A percentile compares a stretch with the other conserved stretches of the same genome.
These are phyloP conservation scores for Eimeria brunetti DNA, from an alignment of 169 alveolate genomes.

Conservation along the genomic window DNA sequence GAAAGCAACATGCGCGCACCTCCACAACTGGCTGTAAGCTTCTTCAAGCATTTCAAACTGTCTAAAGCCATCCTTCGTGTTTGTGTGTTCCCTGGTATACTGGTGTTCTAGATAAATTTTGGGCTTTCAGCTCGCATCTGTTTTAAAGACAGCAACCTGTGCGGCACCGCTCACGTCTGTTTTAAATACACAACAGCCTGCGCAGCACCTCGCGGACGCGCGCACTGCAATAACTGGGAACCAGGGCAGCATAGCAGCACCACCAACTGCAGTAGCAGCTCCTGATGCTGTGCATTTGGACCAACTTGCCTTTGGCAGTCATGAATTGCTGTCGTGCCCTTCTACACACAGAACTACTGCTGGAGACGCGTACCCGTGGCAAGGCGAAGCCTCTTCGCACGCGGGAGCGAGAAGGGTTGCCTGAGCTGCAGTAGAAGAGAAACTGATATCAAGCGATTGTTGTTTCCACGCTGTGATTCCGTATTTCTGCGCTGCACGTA, in stretches of 20 bases:
- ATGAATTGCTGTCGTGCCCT: too few relatives aligned
- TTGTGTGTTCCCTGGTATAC: too few relatives aligned
- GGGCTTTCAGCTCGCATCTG: background rate
- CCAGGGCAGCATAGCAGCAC: background rate
- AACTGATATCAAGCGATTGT: background rate
- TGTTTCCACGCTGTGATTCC: background rate
- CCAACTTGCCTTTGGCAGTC: background rate
- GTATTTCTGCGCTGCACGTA: slow-evolving; percentile 23
- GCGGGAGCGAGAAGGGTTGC: background rate
- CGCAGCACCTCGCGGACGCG: background rate
- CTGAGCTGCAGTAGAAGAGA: background rate
- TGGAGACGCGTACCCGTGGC: background rate
- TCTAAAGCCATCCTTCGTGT: too few relatives aligned
- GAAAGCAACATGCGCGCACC: background rate
- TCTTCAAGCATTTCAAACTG: too few relatives aligned
- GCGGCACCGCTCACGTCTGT: background rate
- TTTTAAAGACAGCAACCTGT: background rate
- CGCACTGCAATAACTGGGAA: background rate
- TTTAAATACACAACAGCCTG: background rate
- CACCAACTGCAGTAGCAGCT: background rate
- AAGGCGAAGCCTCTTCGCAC: background rate
- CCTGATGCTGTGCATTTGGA: background rate
- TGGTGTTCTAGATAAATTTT: background rate
- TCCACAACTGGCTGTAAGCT: background rate
- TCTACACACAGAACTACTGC: background rate